Percentiles rank a stretch among this genome's conserved stretches.
These are phyloP conservation scores for Penicillium paxilli DNA, from an alignment of 495 filamentous ascomycete species.

Conservation along the genomic window DNA sequence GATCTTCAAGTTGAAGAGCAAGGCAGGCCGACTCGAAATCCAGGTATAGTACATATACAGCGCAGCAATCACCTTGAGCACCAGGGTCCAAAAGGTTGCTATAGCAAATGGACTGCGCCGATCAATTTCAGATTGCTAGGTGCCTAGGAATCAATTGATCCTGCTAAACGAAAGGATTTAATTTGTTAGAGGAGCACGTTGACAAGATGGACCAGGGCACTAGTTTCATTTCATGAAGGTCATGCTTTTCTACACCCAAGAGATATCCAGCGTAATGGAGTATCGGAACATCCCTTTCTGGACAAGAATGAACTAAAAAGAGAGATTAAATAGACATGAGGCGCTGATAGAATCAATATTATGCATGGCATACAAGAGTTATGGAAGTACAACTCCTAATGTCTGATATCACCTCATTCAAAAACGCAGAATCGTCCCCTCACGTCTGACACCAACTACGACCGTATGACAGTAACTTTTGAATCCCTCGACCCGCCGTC, in stretches of 20 bases:
- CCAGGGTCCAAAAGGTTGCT: neutral
- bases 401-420: neutral
- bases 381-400: neutral
- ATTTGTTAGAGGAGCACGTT: neutral
- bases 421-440: neutral
- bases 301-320: slow-evolving; percentile 2
- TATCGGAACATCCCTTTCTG: slow-evolving; percentile 4
- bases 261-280: neutral
- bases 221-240: neutral
- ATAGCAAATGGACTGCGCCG: neutral
- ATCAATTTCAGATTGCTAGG: neutral
- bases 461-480: neutral
- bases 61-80: neutral
- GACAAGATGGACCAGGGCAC: neutral
- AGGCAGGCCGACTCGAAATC: neutral
- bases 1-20: neutral
- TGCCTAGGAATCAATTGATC: neutral
- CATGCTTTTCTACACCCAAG: neutral
- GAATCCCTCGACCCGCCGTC: slow-evolving; percentile 1
- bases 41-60: neutral
- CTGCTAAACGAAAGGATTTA: neutral
- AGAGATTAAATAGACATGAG: neutral
- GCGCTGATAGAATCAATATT: neutral
- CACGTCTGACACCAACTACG: slow-evolving; percentile 8
- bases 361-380: neutral